Base-by-base conservation (phyloP, 2,329 filamentous ascomycete species). In the Colletotrichum higginsianum region DNA sequence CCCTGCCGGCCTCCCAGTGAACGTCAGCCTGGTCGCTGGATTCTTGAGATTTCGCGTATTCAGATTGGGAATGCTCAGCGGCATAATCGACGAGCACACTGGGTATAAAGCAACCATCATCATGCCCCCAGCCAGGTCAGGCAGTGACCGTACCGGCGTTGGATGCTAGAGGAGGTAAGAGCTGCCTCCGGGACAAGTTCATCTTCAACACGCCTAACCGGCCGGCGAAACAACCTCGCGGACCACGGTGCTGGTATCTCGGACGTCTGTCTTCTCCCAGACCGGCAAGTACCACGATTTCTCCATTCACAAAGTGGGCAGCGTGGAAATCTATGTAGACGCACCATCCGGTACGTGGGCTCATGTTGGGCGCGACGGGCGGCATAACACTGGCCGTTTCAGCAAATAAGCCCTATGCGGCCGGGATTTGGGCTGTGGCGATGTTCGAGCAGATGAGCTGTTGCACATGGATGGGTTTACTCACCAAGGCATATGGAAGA, bases 391-490 rank as follows among this genome's bases (percentile, higher is more conserved):
- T 4, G 35, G 60, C 5, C 46, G 35, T 12, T 52, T 62, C 23
- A 52, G 35, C 15, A 62, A 42, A 23, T 62, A 26, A 6, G 60
- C 47, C 18, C 21, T 62, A 18, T 52, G 47, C 11, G 47, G 23
- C 16, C 21, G 15, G n/a, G 60, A 62, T 7, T 26, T 30, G 21
- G 60, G 47, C 12, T 23, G 15, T 4, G 60, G 35, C 9, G 35
- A 62, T 30, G 30, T 52, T 26, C 47, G 35, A 18, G n/a, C 35
- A 49, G 11, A 23, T 9, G 60, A 47, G 2, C 11, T 62, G 13
- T 52, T 62, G 47, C 35, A 62, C 5, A 42, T 52, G 60, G 8
- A 62, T 16, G 47, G 35, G 47, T 47, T 62, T 35, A 21, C 18
- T 18, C 60, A 52, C 12, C 15, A 52, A 52, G 47, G 60, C 46